Percentiles rank a stretch among this genome's conserved stretches.
Conservation (phyloP, 306 rosid species). For the Boehmeria nivea region DNA sequence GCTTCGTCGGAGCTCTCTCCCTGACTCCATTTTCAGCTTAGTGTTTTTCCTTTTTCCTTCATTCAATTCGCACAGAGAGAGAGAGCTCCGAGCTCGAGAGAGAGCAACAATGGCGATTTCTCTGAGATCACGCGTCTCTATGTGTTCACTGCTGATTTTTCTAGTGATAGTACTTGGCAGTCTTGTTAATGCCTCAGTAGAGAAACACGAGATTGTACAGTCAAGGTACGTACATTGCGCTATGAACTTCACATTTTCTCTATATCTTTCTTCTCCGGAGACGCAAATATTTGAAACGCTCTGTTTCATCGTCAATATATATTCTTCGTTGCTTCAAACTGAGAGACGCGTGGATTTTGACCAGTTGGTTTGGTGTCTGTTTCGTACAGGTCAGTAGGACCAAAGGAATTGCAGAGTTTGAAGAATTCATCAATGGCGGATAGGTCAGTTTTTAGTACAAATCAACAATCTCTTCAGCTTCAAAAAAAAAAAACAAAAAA, state of each 20-base stretch:
- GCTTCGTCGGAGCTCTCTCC: slow-evolving; percentile 23
- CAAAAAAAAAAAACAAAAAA: too few relatives aligned
- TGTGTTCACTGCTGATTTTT: slow-evolving; percentile 24
- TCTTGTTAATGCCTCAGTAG: slow-evolving; percentile 11
- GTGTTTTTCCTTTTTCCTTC: slow-evolving; percentile 7
- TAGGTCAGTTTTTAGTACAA: slow-evolving; percentile 43
- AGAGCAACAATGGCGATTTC: slow-evolving; percentile 45
- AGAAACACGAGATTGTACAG: too few relatives aligned
- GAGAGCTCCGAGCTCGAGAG: background rate
- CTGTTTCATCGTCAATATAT: background rate
- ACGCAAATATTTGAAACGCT: background rate
- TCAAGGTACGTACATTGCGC: slow-evolving; percentile 47
- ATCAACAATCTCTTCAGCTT: too few relatives aligned
- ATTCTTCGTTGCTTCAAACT: too few relatives aligned
- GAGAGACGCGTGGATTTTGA: background rate
- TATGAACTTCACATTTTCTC: too few relatives aligned
- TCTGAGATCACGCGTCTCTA: slow-evolving; percentile 18
- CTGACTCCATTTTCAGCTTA: slow-evolving; percentile 27
- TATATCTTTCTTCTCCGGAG: too few relatives aligned
- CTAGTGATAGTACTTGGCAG: slow-evolving; percentile 23
- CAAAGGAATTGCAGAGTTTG: slow-evolving; percentile 42
- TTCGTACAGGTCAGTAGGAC: slow-evolving; percentile 34
- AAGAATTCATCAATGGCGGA: slow-evolving; percentile 64
- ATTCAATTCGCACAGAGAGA: slow-evolving; percentile 16
- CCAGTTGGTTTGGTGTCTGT: background rate